phyloP scores from a whole-genome alignment of 768 basidiomycete species.

The Termitomyces sp. region DNA sequence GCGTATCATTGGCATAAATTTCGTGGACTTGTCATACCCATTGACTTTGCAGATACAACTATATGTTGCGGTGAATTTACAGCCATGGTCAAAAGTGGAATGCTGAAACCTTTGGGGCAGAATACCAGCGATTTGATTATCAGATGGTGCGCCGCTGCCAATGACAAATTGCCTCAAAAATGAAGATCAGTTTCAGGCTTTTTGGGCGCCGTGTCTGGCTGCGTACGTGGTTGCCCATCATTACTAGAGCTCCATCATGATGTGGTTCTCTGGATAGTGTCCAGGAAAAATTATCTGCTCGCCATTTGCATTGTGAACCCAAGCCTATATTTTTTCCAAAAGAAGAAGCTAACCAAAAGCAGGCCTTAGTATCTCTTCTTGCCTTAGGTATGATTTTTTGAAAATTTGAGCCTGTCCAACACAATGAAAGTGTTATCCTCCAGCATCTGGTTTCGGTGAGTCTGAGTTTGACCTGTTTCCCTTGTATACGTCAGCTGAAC shows the following conservation, averaged over 20 bases:
- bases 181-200: not conserved
- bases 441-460: not conserved
- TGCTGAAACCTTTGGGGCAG: not conserved
- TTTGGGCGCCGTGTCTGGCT: not conserved
- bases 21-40: not conserved
- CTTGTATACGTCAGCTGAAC: not conserved
- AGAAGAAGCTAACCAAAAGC: not conserved
- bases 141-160: not conserved
- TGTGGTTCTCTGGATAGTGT: not conserved
- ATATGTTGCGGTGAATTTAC: not conserved
- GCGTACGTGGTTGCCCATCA: not conserved
- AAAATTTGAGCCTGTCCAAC: too few relatives aligned
- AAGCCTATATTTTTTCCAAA: not conserved
- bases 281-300: not conserved
- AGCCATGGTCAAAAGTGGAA: not conserved
- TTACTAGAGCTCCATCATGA: too few relatives aligned
- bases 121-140: not conserved
- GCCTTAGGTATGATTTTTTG: not conserved
- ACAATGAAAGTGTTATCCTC: not conserved
- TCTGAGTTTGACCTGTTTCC: not conserved
- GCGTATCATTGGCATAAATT: not conserved
- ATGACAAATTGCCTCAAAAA: too few relatives aligned
- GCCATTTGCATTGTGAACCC: not conserved
- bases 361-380: not conserved
- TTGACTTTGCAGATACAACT: not conserved